Base-by-base conservation (phyloP, 345 rosid species). In the Litchi chinensis region DNA sequence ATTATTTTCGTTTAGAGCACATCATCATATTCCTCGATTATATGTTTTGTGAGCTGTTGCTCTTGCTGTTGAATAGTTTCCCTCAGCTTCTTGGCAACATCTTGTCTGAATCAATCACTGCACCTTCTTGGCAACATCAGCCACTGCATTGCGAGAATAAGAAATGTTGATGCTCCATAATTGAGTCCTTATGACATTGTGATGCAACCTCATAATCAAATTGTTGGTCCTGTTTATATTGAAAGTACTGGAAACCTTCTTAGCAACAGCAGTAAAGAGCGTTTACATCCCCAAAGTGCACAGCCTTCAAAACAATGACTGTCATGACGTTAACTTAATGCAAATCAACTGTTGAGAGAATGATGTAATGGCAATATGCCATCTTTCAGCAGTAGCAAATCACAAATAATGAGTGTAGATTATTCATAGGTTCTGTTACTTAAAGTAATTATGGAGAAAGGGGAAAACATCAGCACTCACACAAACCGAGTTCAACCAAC, bases 21-120 rank as follows among this genome's bases (percentile, higher is more conserved):
- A 18, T 89, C 91, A 8, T 86, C 91, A 18, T 88, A 88, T 74
- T 88, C 91, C 81, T 88, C 91, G 0, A 89, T 88, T 73, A 86
- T 88, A 83, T 88, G 91, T 83, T 88, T 86, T 9, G 88, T 89
- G 67, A 88, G 88, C 77, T 88, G 87, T 76, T 88, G 88, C 76
- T 86, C 91, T 43, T 88, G 88, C 71, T 86, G 89, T 66, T 26
- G 28, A 26, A n/a, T n/a, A n/a, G n/a, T n/a, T n/a, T n/a, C n/a
- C n/a, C 1, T 26, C 67, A 89, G 76, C 81, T 87, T 89, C 87
- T 85, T 85, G 76, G 90, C 90, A 70, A 87, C 90, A 76, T 89
- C 92, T 87, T n/a, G n/a, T n/a, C n/a, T n/a, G n/a, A n/a, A n/a
- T n/a, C n/a, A n/a, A n/a, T n/a, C n/a, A 26, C 1, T 26, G 28